Evolutionary conservation across 2,329 filamentous ascomycete species (phyloP).

Genomic region (Cyclaneusma minus): DNA sequence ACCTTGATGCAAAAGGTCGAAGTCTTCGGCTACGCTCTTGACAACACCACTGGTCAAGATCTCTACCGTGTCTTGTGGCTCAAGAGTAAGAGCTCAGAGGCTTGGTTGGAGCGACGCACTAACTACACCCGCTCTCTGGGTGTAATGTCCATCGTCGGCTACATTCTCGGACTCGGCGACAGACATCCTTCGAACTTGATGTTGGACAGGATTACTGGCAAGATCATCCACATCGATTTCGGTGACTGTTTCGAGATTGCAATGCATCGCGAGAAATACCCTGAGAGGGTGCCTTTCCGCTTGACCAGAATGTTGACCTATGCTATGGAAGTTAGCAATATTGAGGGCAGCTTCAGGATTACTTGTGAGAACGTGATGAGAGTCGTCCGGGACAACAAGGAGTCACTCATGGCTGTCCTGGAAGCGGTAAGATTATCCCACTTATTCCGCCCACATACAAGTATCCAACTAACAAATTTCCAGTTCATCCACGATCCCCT

Average conservation of each 20-base stretch:
- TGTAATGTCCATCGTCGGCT: slow-evolving; percentile 99
- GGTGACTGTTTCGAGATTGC: slow-evolving; percentile 99
- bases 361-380: slow-evolving; percentile 98
- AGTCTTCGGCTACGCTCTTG: slow-evolving; percentile 95
- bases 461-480: slow-evolving; percentile 9
- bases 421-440: slow-evolving; percentile 62
- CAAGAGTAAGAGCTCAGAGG: slow-evolving; percentile 95
- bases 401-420: slow-evolving; percentile 93
- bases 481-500: slow-evolving; percentile 99
- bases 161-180: slow-evolving; percentile 92
- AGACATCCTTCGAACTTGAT: slow-evolving; percentile 96
- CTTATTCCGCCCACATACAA: slow-evolving; percentile 2
- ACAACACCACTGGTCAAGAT: slow-evolving; percentile 98
- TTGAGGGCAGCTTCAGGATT: slow-evolving; percentile 94
- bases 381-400: slow-evolving; percentile 90
- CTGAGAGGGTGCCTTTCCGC: slow-evolving; percentile 92
- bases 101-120: slow-evolving; percentile 94
- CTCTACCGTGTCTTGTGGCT: slow-evolving; percentile 96
- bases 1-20: slow-evolving; percentile 99
- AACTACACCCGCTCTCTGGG: slow-evolving; percentile 95
- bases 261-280: slow-evolving; percentile 99
- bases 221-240: slow-evolving; percentile 98
- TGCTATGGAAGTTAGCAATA: slow-evolving; percentile 99
- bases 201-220: slow-evolving; percentile 89
- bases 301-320: slow-evolving; percentile 98